Conservation (phyloP, 345 rosid species). For the Schrenkiella parvula region DNA sequence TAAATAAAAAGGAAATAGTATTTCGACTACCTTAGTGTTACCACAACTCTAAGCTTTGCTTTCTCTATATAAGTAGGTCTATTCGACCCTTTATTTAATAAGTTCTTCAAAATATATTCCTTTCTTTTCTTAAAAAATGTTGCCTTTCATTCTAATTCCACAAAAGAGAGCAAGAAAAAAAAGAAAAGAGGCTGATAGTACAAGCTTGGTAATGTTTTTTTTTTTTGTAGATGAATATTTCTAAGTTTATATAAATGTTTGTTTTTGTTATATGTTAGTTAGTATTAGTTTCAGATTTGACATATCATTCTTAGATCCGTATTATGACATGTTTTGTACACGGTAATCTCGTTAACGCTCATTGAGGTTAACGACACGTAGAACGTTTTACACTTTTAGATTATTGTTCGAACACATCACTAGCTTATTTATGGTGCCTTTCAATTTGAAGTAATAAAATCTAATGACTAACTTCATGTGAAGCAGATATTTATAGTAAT, state of each 20-base stretch:
- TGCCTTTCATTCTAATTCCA: not conserved
- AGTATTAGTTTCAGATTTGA: not conserved
- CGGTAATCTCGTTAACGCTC: not conserved
- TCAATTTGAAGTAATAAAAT: not conserved
- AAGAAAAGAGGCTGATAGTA: not conserved
- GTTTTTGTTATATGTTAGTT: not conserved
- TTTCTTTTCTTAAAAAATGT: not conserved
- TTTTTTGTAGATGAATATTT: not conserved
- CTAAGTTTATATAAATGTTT: conserved; percentile 3
- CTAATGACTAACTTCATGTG: not conserved
- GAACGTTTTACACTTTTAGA: not conserved
- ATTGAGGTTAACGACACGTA: not conserved
- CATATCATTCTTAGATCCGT: not conserved
- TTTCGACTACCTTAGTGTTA: not conserved
- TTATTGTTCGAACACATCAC: not conserved
- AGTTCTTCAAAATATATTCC: conserved; percentile 4
- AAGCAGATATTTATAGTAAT: not conserved
- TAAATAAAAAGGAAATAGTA: not conserved
- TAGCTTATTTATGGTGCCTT: not conserved
- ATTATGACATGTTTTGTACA: too few relatives aligned
- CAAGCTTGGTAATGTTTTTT: conserved; percentile 17
- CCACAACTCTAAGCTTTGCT: not conserved
- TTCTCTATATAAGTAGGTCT: conserved; percentile 21
- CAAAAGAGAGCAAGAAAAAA: conserved; percentile 8
- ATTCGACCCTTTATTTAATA: not conserved